Evolutionary conservation across 2,329 filamentous ascomycete genomes (phyloP).

Genomic region (Arthroderma sp.): DNA sequence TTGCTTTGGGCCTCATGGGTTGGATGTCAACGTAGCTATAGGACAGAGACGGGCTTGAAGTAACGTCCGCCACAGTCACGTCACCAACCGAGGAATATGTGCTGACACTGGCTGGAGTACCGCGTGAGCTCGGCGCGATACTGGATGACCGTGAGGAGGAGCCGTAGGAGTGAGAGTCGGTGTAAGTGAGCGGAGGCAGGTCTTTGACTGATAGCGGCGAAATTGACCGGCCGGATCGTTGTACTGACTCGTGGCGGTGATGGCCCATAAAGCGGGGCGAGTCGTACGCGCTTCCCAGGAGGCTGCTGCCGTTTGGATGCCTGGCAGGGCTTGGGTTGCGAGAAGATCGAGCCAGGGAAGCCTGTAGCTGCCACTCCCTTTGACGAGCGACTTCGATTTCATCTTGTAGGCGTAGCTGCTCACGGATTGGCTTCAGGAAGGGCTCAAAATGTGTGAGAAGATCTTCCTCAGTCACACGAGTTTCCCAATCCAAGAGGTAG

Average conservation of each 20-base stretch:
- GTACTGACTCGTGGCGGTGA: conserved; percentile 26
- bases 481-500: conserved; percentile 87
- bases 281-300: conserved; percentile 15
- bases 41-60: conserved; percentile 22
- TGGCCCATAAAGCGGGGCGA: conserved; percentile 19
- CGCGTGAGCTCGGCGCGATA: conserved; percentile 26
- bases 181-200: conserved; percentile 29
- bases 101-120: conserved; percentile 31
- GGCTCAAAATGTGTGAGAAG: conserved; percentile 75
- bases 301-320: conserved; percentile 8
- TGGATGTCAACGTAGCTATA: conserved; percentile 25
- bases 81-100: conserved; percentile 23
- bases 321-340: conserved; percentile 4
- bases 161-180: conserved; percentile 27
- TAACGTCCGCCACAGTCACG: conserved; percentile 22
- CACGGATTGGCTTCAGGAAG: conserved; percentile 75
- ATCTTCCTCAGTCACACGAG: conserved; percentile 71
- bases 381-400: conserved; percentile 6
- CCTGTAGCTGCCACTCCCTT: conserved; percentile 6
- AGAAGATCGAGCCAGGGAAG: neutral
- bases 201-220: conserved; percentile 33
- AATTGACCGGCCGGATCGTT: conserved; percentile 24
- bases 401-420: conserved; percentile 5
- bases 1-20: conserved; percentile 18
- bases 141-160: conserved; percentile 30